A percentile compares a stretch with the other conserved stretches of the same genome.
These are phyloP conservation scores for Silene coronaria DNA, from an alignment of 179 eudicot genomes.

Conservation along the genomic window DNA sequence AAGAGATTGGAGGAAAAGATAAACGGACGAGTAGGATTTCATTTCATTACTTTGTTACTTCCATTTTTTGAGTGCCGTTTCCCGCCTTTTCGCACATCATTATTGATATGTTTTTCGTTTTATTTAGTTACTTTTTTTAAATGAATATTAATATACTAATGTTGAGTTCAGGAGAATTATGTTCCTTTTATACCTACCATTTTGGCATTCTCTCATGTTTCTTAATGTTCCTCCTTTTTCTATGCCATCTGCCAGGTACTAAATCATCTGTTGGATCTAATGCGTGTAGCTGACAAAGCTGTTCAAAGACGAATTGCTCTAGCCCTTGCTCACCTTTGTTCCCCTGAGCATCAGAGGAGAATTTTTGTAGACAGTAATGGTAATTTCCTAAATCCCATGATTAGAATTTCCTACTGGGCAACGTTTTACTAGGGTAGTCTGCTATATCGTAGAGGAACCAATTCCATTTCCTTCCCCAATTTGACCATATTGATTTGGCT, in stretches of 20 bases:
- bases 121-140: neutral
- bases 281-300: conserved; percentile 59
- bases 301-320: conserved; percentile 68
- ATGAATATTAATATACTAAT: neutral
- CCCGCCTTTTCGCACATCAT: neutral
- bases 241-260: conserved; percentile 10
- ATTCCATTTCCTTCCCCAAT: conserved; percentile 6
- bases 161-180: neutral
- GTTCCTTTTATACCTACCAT: conserved; percentile 43
- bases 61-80: neutral
- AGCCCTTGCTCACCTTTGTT: conserved; percentile 90
- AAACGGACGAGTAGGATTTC: conserved; percentile 59
- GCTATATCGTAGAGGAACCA: neutral
- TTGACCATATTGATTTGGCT: neutral
- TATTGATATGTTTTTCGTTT: neutral
- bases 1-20: conserved; percentile 94
- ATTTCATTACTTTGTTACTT: neutral
- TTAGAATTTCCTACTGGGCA: neutral
- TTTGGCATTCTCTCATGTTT: neutral
- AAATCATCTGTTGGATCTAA: conserved; percentile 55
- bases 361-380: conserved; percentile 67
- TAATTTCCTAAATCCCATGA: conserved; percentile 13
- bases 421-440: neutral
- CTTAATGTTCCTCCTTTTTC: neutral
- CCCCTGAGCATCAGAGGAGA: conserved; percentile 60